Evolutionary conservation across 116 monocot genomes (phyloP), one percentile per base, ranked within the genome.

Genomic region (Posidonia oceanica): DNA sequence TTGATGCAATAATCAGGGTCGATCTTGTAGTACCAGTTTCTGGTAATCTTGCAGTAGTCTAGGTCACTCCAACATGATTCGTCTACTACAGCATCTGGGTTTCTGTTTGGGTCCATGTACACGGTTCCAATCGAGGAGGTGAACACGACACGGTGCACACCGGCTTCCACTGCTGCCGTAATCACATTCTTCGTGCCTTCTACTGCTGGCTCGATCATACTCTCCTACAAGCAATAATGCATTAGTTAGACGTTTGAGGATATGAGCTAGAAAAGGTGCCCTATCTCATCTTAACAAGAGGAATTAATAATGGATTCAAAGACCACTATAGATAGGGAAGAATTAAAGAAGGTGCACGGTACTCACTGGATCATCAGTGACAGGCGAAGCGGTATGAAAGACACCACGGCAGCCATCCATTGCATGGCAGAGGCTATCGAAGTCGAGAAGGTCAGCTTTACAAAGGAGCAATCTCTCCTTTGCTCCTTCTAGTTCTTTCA

Each of bases 41-140:
- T 76, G 52, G 90, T 90, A 22, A 78, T 77, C 76, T 85, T 83
- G 83, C 94, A 94, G 76, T 78, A 85, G 2, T 89, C 94, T 14
- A 94, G 80, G 61, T 87, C 83, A 74, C 94, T 94, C 94, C 94
- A 94, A 83, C 90, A 90, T 0, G 87, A 85, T 68, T 94, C 94
- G 23, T 94, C 90, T 5, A 94, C 94, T 5, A 83, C 83, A 10
- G 75, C 85, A 8, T 87, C 87, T 0, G 81, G 74, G 12, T 68
- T 52, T 17, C 90, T 79, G 60, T 80, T 90, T 0, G 90, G 94
- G 72, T 87, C 76, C 94, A 94, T 85, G 44, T 90, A 81, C 22
- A 94, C 90, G 0, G 94, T 85, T 7, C 90, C 94, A 71, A 94
- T 73, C 7, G 94, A 94, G 11, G 90, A 90, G 2, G 94, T 94